Evolutionary conservation across 2,329 filamentous ascomycete genomes (phyloP), one percentile per base, ranked within the genome.

Genomic region (Meredithiella fracta): DNA sequence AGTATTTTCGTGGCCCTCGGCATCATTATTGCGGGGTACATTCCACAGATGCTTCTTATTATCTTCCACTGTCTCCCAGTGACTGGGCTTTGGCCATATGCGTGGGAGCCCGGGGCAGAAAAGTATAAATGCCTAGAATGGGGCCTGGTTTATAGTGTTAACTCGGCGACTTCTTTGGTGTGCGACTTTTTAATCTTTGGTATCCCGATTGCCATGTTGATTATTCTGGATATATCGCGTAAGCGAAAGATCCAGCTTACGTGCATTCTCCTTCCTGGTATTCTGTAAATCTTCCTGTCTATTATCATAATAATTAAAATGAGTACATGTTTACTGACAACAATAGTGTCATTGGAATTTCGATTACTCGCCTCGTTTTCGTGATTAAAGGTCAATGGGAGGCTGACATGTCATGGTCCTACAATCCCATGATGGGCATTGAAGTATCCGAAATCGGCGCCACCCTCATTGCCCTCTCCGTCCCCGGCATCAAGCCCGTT

Each of bases 51-150:
- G 11, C 66, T 74, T 25, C 66, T 77, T 1, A 65, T 77, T 51
- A 66, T 77, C 56, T 74, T 77, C 59, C 74, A 77, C 62, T 77
- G 74, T 58, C 62, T 61, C 1, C 74, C 74, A 0, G 72, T 76
- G 0, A 77, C 74, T 0, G 72, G 67, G 0, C 63, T 73, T 1
- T 77, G 74, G 74, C 74, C 74, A 0, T 77, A 77, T 54, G 67
- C 63, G 1, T 77, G 54, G 67, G 72, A 77, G 60, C 61, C 64
- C 0, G 67, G 67, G 8, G 64, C 61, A 8, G 64, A 63, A 1
- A 59, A 67, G 2, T 77, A 73, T 59, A 66, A 61, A 0, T 77
- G 74, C 59, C 58, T 77, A 38, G 64, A 68, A 15, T 77, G 74
- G 74, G 74, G 73, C 0, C 57, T 73, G 2, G 73, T 77, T 1